These are phyloP conservation scores for Glaciozyma antarctica DNA, from an alignment of 768 basidiomycete genomes.

Conservation along the genomic window DNA sequence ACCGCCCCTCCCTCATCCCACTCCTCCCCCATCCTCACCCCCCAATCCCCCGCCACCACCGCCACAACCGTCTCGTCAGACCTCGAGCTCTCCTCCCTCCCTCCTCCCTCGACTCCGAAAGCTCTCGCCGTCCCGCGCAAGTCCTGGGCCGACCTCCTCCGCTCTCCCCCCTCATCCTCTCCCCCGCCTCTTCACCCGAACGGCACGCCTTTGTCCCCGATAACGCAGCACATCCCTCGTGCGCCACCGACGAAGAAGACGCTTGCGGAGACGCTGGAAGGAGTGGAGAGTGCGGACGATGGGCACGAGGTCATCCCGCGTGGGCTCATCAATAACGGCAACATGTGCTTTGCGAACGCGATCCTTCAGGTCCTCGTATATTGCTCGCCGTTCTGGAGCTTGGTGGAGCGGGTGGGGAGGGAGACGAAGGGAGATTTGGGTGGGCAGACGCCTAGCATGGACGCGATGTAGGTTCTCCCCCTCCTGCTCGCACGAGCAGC, in stretches of 20 bases:
- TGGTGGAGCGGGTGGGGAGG: slow-evolving; percentile 64
- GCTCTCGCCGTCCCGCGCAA: not conserved
- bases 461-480: slow-evolving; percentile 43
- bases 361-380: slow-evolving; percentile 82
- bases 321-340: slow-evolving; percentile 85
- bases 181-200: not conserved
- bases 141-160: slow-evolving; percentile 29
- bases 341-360: slow-evolving; percentile 96
- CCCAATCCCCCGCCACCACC: not conserved
- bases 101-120: not conserved
- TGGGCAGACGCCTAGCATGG: slow-evolving; percentile 41
- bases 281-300: not conserved
- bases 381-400: slow-evolving; percentile 69
- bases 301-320: slow-evolving; percentile 44
- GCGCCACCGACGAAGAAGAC: not conserved
- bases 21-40: not conserved
- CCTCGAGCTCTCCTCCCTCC: not conserved
- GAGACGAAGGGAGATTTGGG: slow-evolving; percentile 44
- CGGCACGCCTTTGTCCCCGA: not conserved
- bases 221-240: not conserved
- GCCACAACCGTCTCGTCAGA: not conserved
- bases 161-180: slow-evolving; percentile 2
- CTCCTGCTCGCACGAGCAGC: not conserved
- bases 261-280: not conserved
- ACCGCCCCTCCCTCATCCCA: not conserved